These are phyloP conservation scores for Xylaria multiplex DNA, from an alignment of 2,329 filamentous ascomycete genomes.

Conservation along the genomic window DNA sequence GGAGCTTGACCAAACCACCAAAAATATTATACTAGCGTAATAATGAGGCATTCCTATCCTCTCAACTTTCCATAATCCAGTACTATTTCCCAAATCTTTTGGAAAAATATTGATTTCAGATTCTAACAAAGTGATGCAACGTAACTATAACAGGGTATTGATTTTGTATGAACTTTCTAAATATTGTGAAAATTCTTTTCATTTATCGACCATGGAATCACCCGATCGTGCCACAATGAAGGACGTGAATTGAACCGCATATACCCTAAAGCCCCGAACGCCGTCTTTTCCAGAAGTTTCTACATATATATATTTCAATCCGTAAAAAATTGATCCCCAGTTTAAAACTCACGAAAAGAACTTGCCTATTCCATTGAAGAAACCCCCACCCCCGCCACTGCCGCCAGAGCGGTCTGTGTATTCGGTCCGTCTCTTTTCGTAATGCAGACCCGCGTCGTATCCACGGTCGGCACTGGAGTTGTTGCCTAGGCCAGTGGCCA, in stretches of 20 bases:
- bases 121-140: background rate
- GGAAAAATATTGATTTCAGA: background rate
- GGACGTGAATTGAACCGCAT: constrained; percentile 9
- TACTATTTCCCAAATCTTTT: background rate
- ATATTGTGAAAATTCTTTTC: background rate
- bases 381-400: constrained; percentile 49
- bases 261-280: constrained; percentile 22
- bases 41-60: constrained; percentile 39
- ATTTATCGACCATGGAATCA: constrained; percentile 8
- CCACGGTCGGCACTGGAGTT: constrained; percentile 49
- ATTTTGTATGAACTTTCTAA: constrained; percentile 12
- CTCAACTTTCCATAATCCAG: constrained; percentile 14
- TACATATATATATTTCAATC: constrained; percentile 11
- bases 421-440: constrained; percentile 51
- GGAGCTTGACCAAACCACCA: constrained; percentile 21
- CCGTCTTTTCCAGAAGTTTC: constrained; percentile 21
- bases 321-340: constrained; percentile 18
- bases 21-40: constrained; percentile 37
- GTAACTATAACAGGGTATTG: constrained; percentile 17
- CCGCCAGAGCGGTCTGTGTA: constrained; percentile 50
- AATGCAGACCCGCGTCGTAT: constrained; percentile 50
- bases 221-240: constrained; percentile 4
- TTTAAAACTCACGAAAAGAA: constrained; percentile 53
- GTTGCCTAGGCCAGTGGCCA: constrained; percentile 55
- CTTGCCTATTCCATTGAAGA: constrained; percentile 53